Evolutionary conservation across 2,329 filamentous ascomycete genomes (phyloP).

Genomic region (Hymenotorrendiella dingleyae): DNA sequence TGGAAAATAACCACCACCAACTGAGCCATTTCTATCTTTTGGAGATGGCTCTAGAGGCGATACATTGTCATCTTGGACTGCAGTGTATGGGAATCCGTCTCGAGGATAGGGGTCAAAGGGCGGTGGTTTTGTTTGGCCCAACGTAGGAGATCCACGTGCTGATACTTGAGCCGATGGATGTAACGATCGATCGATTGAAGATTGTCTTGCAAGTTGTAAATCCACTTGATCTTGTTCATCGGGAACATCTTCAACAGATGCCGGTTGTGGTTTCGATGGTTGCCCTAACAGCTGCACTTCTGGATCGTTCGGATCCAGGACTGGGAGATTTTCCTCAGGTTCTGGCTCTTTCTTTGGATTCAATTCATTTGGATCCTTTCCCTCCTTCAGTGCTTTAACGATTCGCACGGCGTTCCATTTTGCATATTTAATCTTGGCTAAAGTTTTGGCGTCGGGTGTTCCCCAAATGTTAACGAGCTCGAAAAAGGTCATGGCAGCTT

Average conservation of each 20-base stretch:
- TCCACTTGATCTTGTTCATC: constrained; percentile 48
- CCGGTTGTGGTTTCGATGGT: constrained; percentile 34
- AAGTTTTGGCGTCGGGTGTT: constrained; percentile 64
- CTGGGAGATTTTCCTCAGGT: constrained; percentile 38
- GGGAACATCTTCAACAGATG: constrained; percentile 50
- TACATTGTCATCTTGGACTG: constrained; percentile 36
- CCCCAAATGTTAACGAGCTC: constrained; percentile 85
- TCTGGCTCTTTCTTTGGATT: constrained; percentile 64
- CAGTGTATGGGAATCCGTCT: constrained; percentile 27
- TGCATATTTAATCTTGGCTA: constrained; percentile 88
- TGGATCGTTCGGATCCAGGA: constrained; percentile 57
- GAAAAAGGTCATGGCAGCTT: constrained; percentile 87
- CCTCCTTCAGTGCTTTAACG: constrained; percentile 81
- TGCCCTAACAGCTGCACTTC: constrained; percentile 53
- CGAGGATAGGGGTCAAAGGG: constrained; percentile 32
- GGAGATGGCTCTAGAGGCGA: constrained; percentile 45
- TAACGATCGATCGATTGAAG: constrained; percentile 43
- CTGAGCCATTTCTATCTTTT: constrained; percentile 39
- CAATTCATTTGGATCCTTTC: constrained; percentile 84
- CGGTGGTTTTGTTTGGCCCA: background rate
- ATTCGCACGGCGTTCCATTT: constrained; percentile 95
- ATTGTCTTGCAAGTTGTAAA: constrained; percentile 38
- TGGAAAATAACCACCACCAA: constrained; percentile 55
- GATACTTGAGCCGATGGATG: constrained; percentile 35
- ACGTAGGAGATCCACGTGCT: constrained; percentile 21